These are phyloP conservation scores for Fusarium multiceps DNA, from an alignment of 2,329 filamentous ascomycete genomes.

Conservation along the genomic window DNA sequence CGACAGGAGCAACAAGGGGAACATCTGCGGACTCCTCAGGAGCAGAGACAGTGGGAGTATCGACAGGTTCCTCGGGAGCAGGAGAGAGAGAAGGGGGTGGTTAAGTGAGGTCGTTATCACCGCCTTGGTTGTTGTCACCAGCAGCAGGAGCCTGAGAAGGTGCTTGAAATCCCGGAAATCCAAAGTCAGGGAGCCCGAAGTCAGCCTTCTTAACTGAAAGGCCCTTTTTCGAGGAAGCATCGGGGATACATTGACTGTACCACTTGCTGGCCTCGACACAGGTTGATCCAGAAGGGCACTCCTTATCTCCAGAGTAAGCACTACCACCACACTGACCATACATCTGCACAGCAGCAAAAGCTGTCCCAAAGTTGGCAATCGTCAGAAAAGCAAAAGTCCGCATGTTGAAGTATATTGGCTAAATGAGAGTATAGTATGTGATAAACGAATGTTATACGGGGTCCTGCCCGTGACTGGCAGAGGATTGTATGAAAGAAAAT, in stretches of 20 bases:
- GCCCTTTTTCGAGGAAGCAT: not conserved
- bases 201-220: slow-evolving; percentile 11
- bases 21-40: not conserved
- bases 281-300: slow-evolving; percentile 31
- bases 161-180: not conserved
- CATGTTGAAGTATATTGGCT: slow-evolving; percentile 21
- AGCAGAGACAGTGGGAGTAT: not conserved
- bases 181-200: not conserved
- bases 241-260: slow-evolving; percentile 39
- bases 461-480: slow-evolving; percentile 27
- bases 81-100: not conserved
- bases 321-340: slow-evolving; percentile 35
- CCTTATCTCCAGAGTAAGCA: slow-evolving; percentile 23
- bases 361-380: slow-evolving; percentile 35
- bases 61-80: not conserved
- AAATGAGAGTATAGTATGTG: slow-evolving; percentile 12
- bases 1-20: not conserved
- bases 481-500: slow-evolving; percentile 23
- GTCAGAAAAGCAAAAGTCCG: slow-evolving; percentile 28
- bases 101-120: not conserved
- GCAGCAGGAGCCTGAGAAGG: not conserved
- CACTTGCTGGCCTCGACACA: slow-evolving; percentile 35
- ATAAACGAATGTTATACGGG: slow-evolving; percentile 20
- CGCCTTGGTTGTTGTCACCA: not conserved
- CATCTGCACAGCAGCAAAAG: slow-evolving; percentile 34